A percentile compares a stretch with the other conserved stretches of the same genome.
These are phyloP conservation scores for Penicillium argentinense DNA, from an alignment of 495 filamentous ascomycete genomes.

Conservation along the genomic window DNA sequence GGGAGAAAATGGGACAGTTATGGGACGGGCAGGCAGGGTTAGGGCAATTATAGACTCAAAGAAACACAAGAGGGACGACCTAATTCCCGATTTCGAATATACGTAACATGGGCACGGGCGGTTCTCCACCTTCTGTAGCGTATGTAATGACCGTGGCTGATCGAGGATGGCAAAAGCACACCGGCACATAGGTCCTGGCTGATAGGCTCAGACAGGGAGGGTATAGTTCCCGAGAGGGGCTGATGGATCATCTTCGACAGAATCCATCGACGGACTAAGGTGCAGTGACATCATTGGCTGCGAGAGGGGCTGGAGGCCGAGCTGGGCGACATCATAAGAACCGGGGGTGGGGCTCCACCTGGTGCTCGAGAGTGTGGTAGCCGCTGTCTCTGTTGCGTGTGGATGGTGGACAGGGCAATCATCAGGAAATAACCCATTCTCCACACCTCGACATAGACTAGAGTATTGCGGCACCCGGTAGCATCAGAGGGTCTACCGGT, in stretches of 20 bases:
- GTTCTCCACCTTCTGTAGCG: constrained; percentile 5
- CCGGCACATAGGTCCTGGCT: background rate
- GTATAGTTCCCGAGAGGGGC: constrained; percentile 2
- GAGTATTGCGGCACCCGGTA: constrained; percentile 7
- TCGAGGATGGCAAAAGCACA: constrained; percentile 17
- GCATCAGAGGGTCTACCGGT: constrained; percentile 20
- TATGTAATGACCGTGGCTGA: constrained; percentile 19
- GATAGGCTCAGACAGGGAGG: constrained; percentile 18
- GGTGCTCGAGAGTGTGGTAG: background rate
- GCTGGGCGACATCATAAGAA: constrained; percentile 24
- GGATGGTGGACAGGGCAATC: constrained; percentile 9
- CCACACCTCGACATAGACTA: constrained; percentile 25
- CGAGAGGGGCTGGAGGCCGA: constrained; percentile 6
- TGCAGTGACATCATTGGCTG: constrained; percentile 32
- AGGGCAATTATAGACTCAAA: constrained; percentile 8
- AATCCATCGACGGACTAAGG: constrained; percentile 10
- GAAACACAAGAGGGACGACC: background rate
- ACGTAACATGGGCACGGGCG: constrained; percentile 9
- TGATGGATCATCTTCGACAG: background rate
- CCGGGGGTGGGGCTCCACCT: constrained; percentile 6
- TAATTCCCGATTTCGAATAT: constrained; percentile 9
- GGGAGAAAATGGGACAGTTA: constrained; percentile 7
- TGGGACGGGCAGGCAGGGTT: constrained; percentile 16
- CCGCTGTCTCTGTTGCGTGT: background rate
- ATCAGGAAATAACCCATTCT: constrained; percentile 26